Base-by-base conservation (phyloP, 2,329 filamentous ascomycete species). In the Cercospora sojina region DNA sequence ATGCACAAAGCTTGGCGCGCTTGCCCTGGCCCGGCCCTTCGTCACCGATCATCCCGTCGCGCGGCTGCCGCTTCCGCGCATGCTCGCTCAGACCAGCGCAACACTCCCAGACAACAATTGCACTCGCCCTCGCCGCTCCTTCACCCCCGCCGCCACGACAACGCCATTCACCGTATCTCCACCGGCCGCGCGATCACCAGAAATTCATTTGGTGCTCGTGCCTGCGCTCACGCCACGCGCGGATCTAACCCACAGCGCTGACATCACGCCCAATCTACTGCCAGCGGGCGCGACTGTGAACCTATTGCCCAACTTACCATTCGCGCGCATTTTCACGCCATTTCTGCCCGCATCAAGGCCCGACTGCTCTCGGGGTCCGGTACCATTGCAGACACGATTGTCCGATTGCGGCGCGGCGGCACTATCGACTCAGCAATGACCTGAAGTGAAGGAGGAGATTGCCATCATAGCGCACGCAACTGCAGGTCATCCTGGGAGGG, bases 381-480 rank as follows among this genome's bases (percentile, higher is more conserved):
- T n/a, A 3, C 53, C 41, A 35, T 16, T 29, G 35, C 23, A 9
- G 29, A 16, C 38, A 18, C 32, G 13, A 29, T 18, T 16, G 53
- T 64, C 53, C 62, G 53, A 58, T 47, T 35, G 62, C 53, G 55
- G 62, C 62, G 25, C 23, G 51, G 35, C 53, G 12, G n/a, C 18
- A 56, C 8, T n/a, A 59, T 25, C 41, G 31, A 41, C 38, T 62
- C 49, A 68, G 69, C 67, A 62, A 74, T 74, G 72, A 74, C 60
- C 65, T 68, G 49, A 66, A 66, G 25, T 18, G 41, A 38, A 66
- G 38, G 60, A 58, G 58, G 35, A 43, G 38, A 38, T 64, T 62
- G 67, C 59, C 71, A 74, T 69, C 63, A 76, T 74, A 74, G 69
- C 69, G 73, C 71, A 72, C 67, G 41, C 64, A 67, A 64, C 55